Evolutionary conservation across 345 rosid species (phyloP).

Genomic region (Aquilaria yunnanensis): DNA sequence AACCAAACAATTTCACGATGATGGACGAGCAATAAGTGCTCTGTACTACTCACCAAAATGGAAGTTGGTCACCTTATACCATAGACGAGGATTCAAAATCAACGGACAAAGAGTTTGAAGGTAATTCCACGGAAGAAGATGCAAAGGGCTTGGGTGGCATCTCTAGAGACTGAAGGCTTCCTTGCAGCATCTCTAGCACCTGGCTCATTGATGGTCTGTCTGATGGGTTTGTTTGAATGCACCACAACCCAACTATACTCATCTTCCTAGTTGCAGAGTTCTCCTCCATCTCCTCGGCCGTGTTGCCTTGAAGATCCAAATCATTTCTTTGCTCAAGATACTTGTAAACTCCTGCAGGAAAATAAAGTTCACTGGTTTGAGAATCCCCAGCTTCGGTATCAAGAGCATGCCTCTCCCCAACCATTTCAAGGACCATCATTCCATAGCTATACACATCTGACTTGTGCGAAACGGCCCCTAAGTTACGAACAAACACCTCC

Average conservation of each 20-base stretch:
- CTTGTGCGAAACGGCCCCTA: constrained; percentile 34
- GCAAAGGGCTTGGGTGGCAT: constrained; percentile 20
- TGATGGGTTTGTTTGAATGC: constrained; percentile 26
- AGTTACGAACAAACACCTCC: constrained; percentile 23
- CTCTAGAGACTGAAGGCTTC: constrained; percentile 13
- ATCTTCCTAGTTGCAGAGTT: constrained; percentile 12
- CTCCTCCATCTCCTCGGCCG: constrained; percentile 11
- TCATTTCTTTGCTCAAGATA: constrained; percentile 17
- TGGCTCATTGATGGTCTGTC: constrained; percentile 20
- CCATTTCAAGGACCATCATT: constrained; percentile 38
- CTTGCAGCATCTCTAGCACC: constrained; percentile 31
- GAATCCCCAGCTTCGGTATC: constrained; percentile 4
- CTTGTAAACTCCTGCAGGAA: constrained; percentile 27
- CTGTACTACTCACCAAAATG: no score
- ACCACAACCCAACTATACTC: constrained; percentile 26
- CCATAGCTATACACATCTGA: constrained; percentile 49
- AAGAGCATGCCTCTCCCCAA: constrained; percentile 22
- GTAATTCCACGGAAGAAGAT: not conserved
- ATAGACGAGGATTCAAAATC: no score
- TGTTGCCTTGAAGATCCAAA: constrained; percentile 1
- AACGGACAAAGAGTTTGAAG: not conserved
- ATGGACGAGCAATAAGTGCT: no score
- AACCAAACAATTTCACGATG: no score
- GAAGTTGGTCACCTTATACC: no score
- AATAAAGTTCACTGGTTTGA: constrained; percentile 21